Conservation (phyloP, 2,329 filamentous ascomycete species). For the Aspergillus clavatus region DNA sequence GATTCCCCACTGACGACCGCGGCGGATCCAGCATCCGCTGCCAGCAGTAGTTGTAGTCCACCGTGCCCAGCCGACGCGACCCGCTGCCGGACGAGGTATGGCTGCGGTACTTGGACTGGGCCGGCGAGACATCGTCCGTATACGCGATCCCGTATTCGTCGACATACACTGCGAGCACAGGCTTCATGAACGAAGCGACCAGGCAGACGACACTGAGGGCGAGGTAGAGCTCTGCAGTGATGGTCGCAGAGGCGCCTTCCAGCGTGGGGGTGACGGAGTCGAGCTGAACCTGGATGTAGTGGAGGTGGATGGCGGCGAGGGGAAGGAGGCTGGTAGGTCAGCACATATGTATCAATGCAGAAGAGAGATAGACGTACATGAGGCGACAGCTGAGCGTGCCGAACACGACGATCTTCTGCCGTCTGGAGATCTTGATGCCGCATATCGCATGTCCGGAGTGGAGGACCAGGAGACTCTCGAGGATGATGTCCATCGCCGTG, state of each 20-base stretch:
- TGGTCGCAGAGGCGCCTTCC: slow-evolving; percentile 29
- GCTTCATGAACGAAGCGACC: slow-evolving; percentile 42
- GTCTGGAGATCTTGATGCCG: slow-evolving; percentile 35
- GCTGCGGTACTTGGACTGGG: slow-evolving; percentile 6
- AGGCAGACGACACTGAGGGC: slow-evolving; percentile 40
- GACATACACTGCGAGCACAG: slow-evolving; percentile 39
- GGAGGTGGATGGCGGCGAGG: slow-evolving; percentile 36
- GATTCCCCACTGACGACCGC: neutral
- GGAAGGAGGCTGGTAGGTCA: slow-evolving; percentile 35
- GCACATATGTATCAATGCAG: neutral
- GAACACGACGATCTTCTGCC: slow-evolving; percentile 38
- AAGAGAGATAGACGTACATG: slow-evolving; percentile 27
- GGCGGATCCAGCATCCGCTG: neutral
- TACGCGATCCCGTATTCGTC: slow-evolving; percentile 23
- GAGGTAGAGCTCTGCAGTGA: slow-evolving; percentile 41
- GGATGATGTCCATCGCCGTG: slow-evolving; percentile 38
- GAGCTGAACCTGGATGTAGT: slow-evolving; percentile 31
- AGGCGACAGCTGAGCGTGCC: slow-evolving; percentile 41
- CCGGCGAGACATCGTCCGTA: slow-evolving; percentile 14
- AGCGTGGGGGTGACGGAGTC: slow-evolving; percentile 36
- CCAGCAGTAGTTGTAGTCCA: neutral
- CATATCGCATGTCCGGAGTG: slow-evolving; percentile 37
- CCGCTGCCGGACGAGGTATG: neutral
- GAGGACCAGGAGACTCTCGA: slow-evolving; percentile 36
- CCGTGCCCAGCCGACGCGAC: neutral